phyloP scores from a whole-genome alignment of 129 eudicot species.

The Artemisia tridentata region DNA sequence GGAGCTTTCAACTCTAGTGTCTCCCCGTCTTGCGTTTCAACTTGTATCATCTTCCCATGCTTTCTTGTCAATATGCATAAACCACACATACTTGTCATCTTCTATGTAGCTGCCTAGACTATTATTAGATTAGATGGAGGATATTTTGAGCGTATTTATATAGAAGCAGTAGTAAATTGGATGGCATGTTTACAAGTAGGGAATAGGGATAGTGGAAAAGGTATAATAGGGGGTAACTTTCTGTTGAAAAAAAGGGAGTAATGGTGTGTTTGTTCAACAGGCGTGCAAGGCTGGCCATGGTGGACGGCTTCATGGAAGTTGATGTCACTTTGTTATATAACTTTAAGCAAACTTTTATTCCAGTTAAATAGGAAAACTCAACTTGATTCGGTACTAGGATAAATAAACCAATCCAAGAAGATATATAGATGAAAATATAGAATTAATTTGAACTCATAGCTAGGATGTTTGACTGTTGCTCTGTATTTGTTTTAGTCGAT shows the following conservation, averaged over 20 bases:
- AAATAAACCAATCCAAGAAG: background rate
- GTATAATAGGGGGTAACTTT: too few species aligned
- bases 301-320: conserved; percentile 1
- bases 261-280: background rate
- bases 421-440: too few species aligned
- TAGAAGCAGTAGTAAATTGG: too few species aligned
- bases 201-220: too few species aligned
- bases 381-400: background rate
- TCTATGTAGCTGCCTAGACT: too few species aligned
- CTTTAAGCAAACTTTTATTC: background rate
- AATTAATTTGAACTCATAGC: too few species aligned
- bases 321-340: background rate
- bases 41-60: background rate
- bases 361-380: background rate
- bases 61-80: background rate
- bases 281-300: background rate
- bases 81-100: background rate
- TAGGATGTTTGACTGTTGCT: too few species aligned
- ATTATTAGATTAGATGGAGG: too few species aligned
- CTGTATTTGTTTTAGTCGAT: too few species aligned
- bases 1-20: background rate
- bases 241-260: too few species aligned
- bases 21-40: background rate
- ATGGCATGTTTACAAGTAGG: too few species aligned
- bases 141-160: too few species aligned